Evolutionary conservation across 2,329 filamentous ascomycete species (phyloP), one percentile per base, ranked within the genome.

Genomic region (Hypoxylon sp.): DNA sequence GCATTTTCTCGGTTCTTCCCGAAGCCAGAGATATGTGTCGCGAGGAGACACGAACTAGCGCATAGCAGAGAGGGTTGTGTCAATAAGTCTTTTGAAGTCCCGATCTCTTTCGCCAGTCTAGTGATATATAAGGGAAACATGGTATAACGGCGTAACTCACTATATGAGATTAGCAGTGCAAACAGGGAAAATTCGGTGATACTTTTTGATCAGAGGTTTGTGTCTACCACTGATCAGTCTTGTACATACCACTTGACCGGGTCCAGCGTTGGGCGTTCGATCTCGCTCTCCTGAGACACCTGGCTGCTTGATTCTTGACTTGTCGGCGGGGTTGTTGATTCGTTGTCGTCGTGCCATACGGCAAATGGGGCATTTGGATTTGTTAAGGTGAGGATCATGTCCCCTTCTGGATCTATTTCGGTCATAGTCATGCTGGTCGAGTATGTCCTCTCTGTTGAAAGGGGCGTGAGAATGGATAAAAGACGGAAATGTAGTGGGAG

Each of bases 311-410:
- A 21, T 4, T 23, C n/a, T 4, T 6, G 40, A 18, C 4, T 7
- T 17, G 24, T 18, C 10, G 20, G 23, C 27, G 23, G 24, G 20
- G 7, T 17, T 13, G 2, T 24, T 49, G 13, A n/a, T n/a, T n/a
- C 35, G 13, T 40, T 20, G 29, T 42, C 27, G 4, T 42, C n/a
- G 11, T 23, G 26, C 41, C 41, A 38, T 24, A 47, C 42, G n/a
- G 50, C 50, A 54, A 54, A 54, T 41, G 50, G 42, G 4, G 41
- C 41, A 38, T 29, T 21, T 31, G 50, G 50, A n/a, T 38, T 47
- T 17, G n/a, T 20, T 4, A 54, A 37, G 29, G 43, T 47, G n/a
- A 54, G 50, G 21, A 46, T 45, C 37, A 47, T 27, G 45, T 54
- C 42, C 20, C 38, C 38, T 7, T 41, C 21, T n/a, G 38, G 38